phyloP scores from a whole-genome alignment of 805 yeast genomes.

The Danielia reshetovae region DNA sequence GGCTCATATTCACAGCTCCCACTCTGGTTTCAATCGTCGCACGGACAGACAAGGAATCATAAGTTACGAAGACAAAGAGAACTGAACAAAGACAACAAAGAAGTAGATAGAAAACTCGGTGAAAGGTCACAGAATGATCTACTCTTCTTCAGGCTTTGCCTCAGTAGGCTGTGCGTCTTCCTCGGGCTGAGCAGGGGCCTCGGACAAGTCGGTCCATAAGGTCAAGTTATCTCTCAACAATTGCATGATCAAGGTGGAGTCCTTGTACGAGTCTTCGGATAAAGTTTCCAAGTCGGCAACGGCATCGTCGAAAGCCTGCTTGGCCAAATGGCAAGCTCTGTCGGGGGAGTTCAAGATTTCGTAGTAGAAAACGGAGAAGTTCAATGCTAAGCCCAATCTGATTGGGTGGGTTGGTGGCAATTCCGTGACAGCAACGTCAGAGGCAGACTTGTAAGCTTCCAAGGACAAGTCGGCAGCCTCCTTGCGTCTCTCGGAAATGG shows the following conservation, averaged over 20 bases:
- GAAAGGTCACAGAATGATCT: conserved; percentile 9
- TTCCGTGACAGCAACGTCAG: conserved; percentile 95
- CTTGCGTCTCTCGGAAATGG: conserved; percentile 85
- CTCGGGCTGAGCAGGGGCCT: conserved; percentile 52
- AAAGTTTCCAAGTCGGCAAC: conserved; percentile 97
- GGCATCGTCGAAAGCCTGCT: conserved; percentile 98
- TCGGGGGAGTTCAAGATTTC: conserved; percentile 98
- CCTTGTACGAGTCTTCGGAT: conserved; percentile 97
- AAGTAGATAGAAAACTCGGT: conserved; percentile 4
- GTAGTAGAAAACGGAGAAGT: conserved; percentile 96
- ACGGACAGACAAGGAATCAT: conserved; percentile 3
- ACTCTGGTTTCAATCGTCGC: not conserved
- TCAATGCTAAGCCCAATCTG: conserved; percentile 95
- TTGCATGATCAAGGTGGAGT: conserved; percentile 98
- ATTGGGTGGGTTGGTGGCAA: conserved; percentile 98
- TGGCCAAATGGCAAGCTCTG: conserved; percentile 97
- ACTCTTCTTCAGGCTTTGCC: conserved; percentile 26
- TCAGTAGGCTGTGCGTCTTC: conserved; percentile 21
- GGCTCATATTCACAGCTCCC: conserved; percentile 4
- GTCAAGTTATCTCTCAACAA: conserved; percentile 97
- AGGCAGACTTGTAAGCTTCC: conserved; percentile 92
- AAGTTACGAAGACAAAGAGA: conserved; percentile 16
- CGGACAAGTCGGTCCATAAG: conserved; percentile 96
- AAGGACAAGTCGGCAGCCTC: conserved; percentile 88
- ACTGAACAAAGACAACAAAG: conserved; percentile 14